Evolutionary conservation across 2,329 filamentous ascomycete genomes (phyloP).

Genomic region (Diaporthe citrichinensis): DNA sequence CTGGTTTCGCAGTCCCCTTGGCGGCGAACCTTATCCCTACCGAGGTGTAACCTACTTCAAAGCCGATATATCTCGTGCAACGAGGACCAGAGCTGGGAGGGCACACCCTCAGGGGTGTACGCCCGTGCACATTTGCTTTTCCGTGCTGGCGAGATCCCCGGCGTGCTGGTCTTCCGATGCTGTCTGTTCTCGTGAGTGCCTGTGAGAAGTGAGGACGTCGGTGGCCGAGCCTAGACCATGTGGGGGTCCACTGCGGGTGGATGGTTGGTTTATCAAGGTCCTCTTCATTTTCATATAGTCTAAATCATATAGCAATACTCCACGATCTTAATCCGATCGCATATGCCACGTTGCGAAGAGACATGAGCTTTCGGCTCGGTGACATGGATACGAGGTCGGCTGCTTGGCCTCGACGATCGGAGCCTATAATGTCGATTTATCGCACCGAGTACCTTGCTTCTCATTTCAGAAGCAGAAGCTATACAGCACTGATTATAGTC

Average conservation of each 20-base stretch:
- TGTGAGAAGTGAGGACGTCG: background rate
- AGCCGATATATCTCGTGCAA: background rate
- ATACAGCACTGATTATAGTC: background rate
- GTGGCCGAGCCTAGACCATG: background rate
- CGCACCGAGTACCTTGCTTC: background rate
- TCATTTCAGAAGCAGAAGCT: background rate
- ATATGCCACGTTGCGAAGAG: constrained; percentile 1
- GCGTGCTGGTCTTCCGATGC: background rate
- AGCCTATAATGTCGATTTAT: background rate
- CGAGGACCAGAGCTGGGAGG: background rate
- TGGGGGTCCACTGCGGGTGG: constrained; percentile 9
- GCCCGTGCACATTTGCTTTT: constrained; percentile 8
- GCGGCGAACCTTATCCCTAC: constrained; percentile 14
- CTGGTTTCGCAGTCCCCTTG: constrained; percentile 30
- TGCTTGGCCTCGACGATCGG: constrained; percentile 6
- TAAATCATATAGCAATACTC: background rate
- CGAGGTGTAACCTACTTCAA: constrained; percentile 13
- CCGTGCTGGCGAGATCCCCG: constrained; percentile 10
- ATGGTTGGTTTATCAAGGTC: background rate
- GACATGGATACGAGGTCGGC: constrained; percentile 25
- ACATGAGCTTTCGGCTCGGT: background rate
- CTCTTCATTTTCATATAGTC: background rate
- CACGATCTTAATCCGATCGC: constrained; percentile 26
- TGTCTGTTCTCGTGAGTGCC: background rate
- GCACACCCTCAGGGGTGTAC: background rate